Base-by-base conservation (phyloP, 2,329 filamentous ascomycete genomes). In the Talaromyces islandicus region DNA sequence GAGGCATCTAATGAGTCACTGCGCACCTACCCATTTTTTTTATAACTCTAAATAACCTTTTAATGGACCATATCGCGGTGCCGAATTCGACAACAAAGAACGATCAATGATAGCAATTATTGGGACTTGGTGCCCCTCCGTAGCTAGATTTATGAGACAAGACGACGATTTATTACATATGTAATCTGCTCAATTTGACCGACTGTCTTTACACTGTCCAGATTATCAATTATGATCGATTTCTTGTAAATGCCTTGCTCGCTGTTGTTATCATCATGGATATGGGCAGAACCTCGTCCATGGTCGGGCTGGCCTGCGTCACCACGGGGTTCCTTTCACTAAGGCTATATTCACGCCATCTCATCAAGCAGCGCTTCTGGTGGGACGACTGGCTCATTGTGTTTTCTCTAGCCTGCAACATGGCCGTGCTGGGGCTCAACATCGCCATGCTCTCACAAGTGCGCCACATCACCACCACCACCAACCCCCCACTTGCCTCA, bases 321-420 rank as follows among this genome's bases (percentile, higher is more conserved):
- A 52, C 48, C 48, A 29, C 25, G 2, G 3, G n/a, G 24, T n/a
- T 52, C 19, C 4, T 52, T 9, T 52, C 7, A 3, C 66, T 81
- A 9, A 72, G 79, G 3, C 56, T 81, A 5, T 56, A 74, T 25
- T 76, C 77, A 57, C 76, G 79, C 10, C 70, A 71, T 53, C 65
- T 79, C 43, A 78, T 77, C 53, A 73, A 68, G 1, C 78, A 79
- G 59, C 66, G 68, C 60, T 64, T 81, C 5, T 81, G 80, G 80
- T 80, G 78, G 80, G 79, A 81, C 68, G 79, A 81, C 65, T 81
- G 74, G 66, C 70, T 79, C 65, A 78, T 81, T 59, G 59, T 80
- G 0, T 80, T 76, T 54, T 80, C 79, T 0, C 77, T 79, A 77
- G 78, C 27, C 29, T 68, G 66, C 65, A 68, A 66, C 27, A 21